Evolutionary conservation across 805 yeast species (phyloP).

Genomic region (Schwanniomyces sp.): DNA sequence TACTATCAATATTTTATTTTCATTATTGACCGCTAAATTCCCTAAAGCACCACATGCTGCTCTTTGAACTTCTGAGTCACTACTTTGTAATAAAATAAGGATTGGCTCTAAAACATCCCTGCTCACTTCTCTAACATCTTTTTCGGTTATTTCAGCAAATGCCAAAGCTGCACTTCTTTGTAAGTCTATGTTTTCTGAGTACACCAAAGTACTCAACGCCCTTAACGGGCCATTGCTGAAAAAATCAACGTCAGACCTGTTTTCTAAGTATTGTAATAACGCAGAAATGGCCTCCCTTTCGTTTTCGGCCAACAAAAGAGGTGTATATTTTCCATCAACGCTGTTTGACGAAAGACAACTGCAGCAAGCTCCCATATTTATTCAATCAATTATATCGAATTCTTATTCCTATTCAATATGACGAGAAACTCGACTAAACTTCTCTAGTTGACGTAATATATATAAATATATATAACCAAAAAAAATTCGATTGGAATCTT

Average conservation of each 20-base stretch:
- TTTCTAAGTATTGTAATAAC: slow-evolving; percentile 83
- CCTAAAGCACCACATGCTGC: slow-evolving; percentile 99
- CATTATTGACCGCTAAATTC: slow-evolving; percentile 95
- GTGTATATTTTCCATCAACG: slow-evolving; percentile 66
- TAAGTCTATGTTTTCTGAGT: slow-evolving; percentile 90
- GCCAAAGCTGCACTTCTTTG: slow-evolving; percentile 98
- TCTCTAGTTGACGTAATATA: background rate
- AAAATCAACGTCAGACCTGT: slow-evolving; percentile 83
- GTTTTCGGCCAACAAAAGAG: slow-evolving; percentile 81
- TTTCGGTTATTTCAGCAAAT: slow-evolving; percentile 97
- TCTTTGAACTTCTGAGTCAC: slow-evolving; percentile 93
- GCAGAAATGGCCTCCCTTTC: slow-evolving; percentile 96
- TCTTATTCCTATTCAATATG: background rate
- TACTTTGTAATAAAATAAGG: slow-evolving; percentile 76
- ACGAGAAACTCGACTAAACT: background rate
- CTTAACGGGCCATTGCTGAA: slow-evolving; percentile 82
- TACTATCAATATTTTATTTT: slow-evolving; percentile 87
- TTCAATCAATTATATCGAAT: background rate
- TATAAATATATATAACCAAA: background rate
- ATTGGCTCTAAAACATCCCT: slow-evolving; percentile 94
- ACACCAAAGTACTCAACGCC: slow-evolving; percentile 89
- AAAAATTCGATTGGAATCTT: background rate
- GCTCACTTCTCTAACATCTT: slow-evolving; percentile 87
- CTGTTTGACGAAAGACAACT: slow-evolving; percentile 43
- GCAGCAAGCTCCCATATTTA: slow-evolving; percentile 43